Conservation (phyloP, 345 rosid genomes). For the Brassica incana region DNA sequence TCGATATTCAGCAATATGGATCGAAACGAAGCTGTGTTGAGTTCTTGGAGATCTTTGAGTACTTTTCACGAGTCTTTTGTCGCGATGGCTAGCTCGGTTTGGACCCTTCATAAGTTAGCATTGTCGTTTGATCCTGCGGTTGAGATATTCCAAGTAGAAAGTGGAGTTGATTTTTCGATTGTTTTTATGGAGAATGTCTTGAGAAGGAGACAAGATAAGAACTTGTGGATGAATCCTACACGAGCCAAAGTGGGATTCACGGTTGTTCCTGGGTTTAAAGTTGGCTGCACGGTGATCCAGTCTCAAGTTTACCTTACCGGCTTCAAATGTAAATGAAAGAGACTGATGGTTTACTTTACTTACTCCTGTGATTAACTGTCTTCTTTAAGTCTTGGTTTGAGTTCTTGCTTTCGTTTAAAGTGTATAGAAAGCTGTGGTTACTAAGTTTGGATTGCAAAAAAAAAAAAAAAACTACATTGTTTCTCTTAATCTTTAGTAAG, state of each 20-base stretch:
- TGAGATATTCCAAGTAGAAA: conserved; percentile 86
- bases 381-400: conserved; percentile 26
- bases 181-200: conserved; percentile 85
- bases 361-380: conserved; percentile 36
- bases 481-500: conserved; percentile 10
- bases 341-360: conserved; percentile 23
- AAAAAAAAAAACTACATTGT: neutral
- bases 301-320: conserved; percentile 71
- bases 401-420: conserved; percentile 23
- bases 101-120: conserved; percentile 81
- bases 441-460: conserved; percentile 16
- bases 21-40: conserved; percentile 63
- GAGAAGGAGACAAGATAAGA: conserved; percentile 36
- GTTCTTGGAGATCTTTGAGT: conserved; percentile 78
- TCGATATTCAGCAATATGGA: conserved; percentile 78
- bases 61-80: conserved; percentile 78
- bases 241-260: conserved; percentile 81
- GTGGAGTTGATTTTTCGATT: conserved; percentile 71
- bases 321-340: conserved; percentile 52
- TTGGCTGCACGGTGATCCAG: conserved; percentile 72
- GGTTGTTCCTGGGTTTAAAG: conserved; percentile 85
- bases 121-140: conserved; percentile 79
- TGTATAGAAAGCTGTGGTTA: conserved; percentile 27
- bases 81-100: conserved; percentile 77
- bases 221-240: conserved; percentile 31